Evolutionary conservation across 257 asterid genomes (phyloP).

Genomic region (Schizonepeta tenuifolia): DNA sequence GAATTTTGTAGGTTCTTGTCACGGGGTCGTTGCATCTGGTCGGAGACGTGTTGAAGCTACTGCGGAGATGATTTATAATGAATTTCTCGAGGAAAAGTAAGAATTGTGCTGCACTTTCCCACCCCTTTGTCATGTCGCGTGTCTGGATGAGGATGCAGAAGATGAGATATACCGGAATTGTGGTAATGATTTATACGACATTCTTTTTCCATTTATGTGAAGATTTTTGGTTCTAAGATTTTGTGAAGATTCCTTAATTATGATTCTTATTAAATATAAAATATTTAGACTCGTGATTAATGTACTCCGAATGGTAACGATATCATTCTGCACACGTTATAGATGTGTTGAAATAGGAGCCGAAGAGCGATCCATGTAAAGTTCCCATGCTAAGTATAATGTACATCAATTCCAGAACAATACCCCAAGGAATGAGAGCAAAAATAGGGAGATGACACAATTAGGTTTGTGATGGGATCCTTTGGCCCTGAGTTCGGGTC

Average conservation of each 20-base stretch:
- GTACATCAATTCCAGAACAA: constrained; percentile 24
- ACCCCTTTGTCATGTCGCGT: not conserved
- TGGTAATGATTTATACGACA: not conserved
- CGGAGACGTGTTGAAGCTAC: constrained; percentile 82
- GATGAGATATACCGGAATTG: not conserved
- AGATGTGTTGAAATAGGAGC: not conserved
- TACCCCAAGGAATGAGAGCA: constrained; percentile 23
- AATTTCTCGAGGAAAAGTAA: not conserved
- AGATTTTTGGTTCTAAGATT: not conserved
- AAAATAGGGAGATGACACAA: not conserved
- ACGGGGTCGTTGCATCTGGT: constrained; percentile 94
- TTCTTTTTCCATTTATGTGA: not conserved
- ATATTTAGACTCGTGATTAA: not conserved
- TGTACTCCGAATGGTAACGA: no score
- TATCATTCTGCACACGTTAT: not conserved
- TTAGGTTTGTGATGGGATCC: constrained; percentile 3
- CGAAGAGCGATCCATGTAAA: not conserved
- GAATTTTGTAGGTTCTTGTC: constrained; percentile 72
- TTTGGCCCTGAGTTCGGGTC: not conserved
- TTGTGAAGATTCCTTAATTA: not conserved
- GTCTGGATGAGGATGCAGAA: not conserved
- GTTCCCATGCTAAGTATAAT: not conserved
- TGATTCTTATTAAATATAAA: not conserved
- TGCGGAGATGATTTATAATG: constrained; percentile 48
- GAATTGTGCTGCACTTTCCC: not conserved